Conservation (phyloP, 192 early-diverging fungal species). For the Backusella australiensis region DNA sequence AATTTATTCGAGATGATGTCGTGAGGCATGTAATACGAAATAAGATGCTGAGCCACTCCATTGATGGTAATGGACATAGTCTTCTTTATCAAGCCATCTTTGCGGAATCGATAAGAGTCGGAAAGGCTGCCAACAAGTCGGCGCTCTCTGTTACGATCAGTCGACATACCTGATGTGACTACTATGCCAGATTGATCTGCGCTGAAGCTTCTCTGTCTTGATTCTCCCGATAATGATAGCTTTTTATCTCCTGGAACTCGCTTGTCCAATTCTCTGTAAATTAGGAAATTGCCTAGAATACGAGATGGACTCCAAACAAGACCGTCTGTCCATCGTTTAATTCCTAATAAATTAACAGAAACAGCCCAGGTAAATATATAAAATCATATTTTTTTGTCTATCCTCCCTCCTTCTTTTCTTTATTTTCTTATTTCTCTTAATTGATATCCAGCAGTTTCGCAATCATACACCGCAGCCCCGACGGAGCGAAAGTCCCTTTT, state of each 20-base stretch:
- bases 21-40: conserved; percentile 56
- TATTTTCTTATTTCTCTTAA: not conserved
- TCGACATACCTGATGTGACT: not conserved
- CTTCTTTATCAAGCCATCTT: conserved; percentile 72
- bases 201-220: conserved; percentile 23
- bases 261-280: conserved; percentile 76
- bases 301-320: conserved; percentile 81
- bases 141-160: conserved; percentile 52
- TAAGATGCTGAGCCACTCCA: conserved; percentile 59
- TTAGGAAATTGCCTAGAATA: conserved; percentile 76
- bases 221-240: conserved; percentile 7
- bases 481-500: not conserved
- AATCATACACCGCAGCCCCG: conserved; percentile 5
- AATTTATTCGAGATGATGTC: conserved; percentile 50
- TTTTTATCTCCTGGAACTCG: conserved; percentile 16
- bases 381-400: not conserved
- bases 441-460: conserved; percentile 6
- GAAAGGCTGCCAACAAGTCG: conserved; percentile 55
- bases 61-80: conserved; percentile 74
- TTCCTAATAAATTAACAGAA: conserved; percentile 35
- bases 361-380: not conserved
- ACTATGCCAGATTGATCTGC: conserved; percentile 36
- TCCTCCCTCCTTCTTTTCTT: not conserved
- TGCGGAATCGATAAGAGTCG: conserved; percentile 56
- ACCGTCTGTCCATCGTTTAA: conserved; percentile 89